phyloP scores from a whole-genome alignment of 352 stramenopile species.

The Phytophthora megakarya region DNA sequence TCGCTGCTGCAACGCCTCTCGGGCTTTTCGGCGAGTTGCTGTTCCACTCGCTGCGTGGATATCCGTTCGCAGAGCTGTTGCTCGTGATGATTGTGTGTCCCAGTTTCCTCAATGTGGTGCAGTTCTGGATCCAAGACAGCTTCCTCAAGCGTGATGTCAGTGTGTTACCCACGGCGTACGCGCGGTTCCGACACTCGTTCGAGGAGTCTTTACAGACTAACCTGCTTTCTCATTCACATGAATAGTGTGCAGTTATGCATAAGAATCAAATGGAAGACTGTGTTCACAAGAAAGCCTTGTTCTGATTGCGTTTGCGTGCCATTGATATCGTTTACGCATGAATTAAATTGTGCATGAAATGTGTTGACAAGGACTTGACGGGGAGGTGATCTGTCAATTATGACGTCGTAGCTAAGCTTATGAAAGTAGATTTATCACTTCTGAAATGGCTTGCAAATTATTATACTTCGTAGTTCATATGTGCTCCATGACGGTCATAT shows the following conservation, averaged over 20 bases:
- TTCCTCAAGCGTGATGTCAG: constrained; percentile 82
- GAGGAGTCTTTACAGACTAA: constrained; percentile 75
- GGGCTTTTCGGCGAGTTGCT: constrained; percentile 67
- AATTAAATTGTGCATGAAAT: too few species aligned
- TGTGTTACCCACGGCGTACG: constrained; percentile 62
- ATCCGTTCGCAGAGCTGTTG: constrained; percentile 74
- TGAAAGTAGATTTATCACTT: too few species aligned
- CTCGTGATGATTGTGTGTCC: constrained; percentile 84
- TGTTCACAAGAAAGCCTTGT: not conserved
- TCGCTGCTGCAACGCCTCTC: constrained; percentile 50
- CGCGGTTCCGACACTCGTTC: constrained; percentile 64
- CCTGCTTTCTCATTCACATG: constrained; percentile 44
- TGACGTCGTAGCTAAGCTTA: too few species aligned
- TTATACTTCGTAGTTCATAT: too few species aligned
- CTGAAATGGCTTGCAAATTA: too few species aligned
- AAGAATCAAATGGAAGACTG: not conserved
- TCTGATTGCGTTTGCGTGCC: too few species aligned
- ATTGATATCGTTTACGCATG: too few species aligned
- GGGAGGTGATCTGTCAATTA: too few species aligned
- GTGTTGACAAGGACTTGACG: too few species aligned
- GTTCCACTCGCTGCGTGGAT: constrained; percentile 60
- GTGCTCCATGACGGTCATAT: too few species aligned
- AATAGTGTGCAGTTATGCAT: constrained; percentile 8
- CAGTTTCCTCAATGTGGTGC: constrained; percentile 84
- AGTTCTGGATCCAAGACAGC: constrained; percentile 89